Conservation (phyloP, 2,329 filamentous ascomycete genomes). For the Penicillium vulpinum region DNA sequence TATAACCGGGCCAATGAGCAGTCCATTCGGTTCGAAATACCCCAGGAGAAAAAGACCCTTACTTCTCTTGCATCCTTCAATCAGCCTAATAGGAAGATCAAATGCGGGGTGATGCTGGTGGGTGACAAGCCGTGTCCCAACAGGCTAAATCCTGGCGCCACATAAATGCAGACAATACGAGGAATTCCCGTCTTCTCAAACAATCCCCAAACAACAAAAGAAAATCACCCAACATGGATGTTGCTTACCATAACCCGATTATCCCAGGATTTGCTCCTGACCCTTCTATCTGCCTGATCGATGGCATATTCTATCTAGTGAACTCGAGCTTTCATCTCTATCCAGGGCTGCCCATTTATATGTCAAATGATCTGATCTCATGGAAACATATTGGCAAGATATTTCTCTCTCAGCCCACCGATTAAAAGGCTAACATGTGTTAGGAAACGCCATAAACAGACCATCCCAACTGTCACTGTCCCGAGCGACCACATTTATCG, state of each 20-base stretch:
- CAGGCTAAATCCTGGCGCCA: neutral
- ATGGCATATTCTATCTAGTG: constrained; percentile 47
- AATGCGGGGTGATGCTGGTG: neutral
- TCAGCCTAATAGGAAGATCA: constrained; percentile 1
- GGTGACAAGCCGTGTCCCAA: constrained; percentile 1
- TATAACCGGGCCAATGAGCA: neutral
- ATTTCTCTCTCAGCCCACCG: neutral
- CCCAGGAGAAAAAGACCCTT: neutral
- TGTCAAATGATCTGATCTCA: constrained; percentile 46
- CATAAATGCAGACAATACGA: neutral
- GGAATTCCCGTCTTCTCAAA: neutral
- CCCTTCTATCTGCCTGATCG: constrained; percentile 47
- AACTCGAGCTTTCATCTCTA: constrained; percentile 49
- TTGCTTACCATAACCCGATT: constrained; percentile 41
- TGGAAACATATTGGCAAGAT: constrained; percentile 38
- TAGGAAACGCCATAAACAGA: constrained; percentile 23
- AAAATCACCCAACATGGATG: neutral
- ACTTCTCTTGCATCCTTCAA: neutral
- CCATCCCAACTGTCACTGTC: constrained; percentile 36
- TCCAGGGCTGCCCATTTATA: constrained; percentile 49
- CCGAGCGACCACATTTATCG: constrained; percentile 17
- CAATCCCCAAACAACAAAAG: neutral
- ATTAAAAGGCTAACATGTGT: neutral
- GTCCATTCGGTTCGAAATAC: neutral
- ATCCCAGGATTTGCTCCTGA: constrained; percentile 50